Base-by-base conservation (phyloP, 2,329 filamentous ascomycete genomes). In the Aspergillus japonicus region DNA sequence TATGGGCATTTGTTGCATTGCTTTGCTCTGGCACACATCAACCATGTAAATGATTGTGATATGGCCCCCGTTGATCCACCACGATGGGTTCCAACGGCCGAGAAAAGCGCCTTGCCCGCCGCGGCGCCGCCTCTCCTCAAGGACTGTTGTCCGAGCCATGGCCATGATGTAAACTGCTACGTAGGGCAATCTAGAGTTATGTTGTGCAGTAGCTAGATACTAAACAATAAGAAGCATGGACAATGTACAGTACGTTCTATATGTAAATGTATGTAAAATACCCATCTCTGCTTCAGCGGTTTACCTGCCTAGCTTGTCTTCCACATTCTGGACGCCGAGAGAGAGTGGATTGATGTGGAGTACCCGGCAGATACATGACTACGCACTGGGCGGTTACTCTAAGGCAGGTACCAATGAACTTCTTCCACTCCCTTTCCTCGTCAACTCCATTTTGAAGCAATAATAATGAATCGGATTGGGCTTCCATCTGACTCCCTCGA, bases 331-430 rank as follows among this genome's bases (percentile, higher is more conserved):
- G 64, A 61, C 42, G 31, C 31, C 19, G n/a, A 16, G 39, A 16
- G 39, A 29, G 26, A 29, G 39, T 44, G 39, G 39, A 44, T 44
- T 44, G 5, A 54, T 56, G 63, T 65, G 61, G 64, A 66, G 61
- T 58, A 56, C 14, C 33, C 58, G 55, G 58, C 60, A 60, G 60
- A 60, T 60, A 60, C 33, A 54, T 55, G 60, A 61, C 55, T 19
- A 58, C 49, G 62, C 54, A 52, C 52, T 54, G 58, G 29, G 52
- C 55, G 56, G 60, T 55, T 44, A 44, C 60, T 60, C 64, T 65
- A 63, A 66, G 53, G 64, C 64, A 66, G 64, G 64, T 66, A 66
- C 64, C 54, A 58, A 60, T 62, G 47, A 62, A 44, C 50, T 60
- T 44, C 42, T 47, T 54, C 48, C 50, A 54, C 51, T 61, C 29